Base-by-base conservation (phyloP, 768 basidiomycete species). In the Exsudoporus frostii region DNA sequence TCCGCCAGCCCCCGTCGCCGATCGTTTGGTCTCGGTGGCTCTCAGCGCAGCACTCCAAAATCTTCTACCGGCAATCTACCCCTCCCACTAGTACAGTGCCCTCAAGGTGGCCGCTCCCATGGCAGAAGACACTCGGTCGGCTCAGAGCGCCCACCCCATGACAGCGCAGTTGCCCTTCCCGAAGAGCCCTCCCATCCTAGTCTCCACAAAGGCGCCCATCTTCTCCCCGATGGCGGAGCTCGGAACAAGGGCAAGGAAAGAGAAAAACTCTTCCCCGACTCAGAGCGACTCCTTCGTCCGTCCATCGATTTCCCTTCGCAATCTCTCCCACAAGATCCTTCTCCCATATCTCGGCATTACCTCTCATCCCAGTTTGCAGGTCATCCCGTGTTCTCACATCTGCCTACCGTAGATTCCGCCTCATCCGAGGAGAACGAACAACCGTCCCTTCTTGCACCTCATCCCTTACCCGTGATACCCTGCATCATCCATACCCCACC, bases 401-500 rank as follows among this genome's bases (percentile, higher is more conserved):
- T 71, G 0, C 58, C 68, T 4, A 70, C 68, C 46, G 52, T 62
- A 37, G 59, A 71, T 42, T 69, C 69, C 0, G 56, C 30, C 7
- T 54, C 65, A 7, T 63, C 61, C 13, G 65, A 61, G 17, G 69
- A 65, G 37, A 60, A 56, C 38, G 63, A 59, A 3, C 64, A 52
- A 5, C 56, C 68, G 17, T 62, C 74, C 42, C 59, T 65, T 19
- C 60, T 68, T 38, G 66, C 66, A 15, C 54, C 64, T n/a, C 70
- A 65, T 40, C 58, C 33, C 42, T 55, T 58, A 25, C 59, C 57
- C 34, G 25, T 17, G n/a, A 65, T 70, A 61, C 71, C 71, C 36
- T 59, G 53, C 27, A 72, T 72, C 46, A 63, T 68, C 14, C 72
- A 73, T 59, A 72, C 71, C 45, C 72, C 71, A 36, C 70, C 71